A percentile compares a stretch with the other conserved stretches of the same genome.
These are phyloP conservation scores for Didymella glomerata DNA, from an alignment of 2,329 filamentous ascomycete species.

Conservation along the genomic window DNA sequence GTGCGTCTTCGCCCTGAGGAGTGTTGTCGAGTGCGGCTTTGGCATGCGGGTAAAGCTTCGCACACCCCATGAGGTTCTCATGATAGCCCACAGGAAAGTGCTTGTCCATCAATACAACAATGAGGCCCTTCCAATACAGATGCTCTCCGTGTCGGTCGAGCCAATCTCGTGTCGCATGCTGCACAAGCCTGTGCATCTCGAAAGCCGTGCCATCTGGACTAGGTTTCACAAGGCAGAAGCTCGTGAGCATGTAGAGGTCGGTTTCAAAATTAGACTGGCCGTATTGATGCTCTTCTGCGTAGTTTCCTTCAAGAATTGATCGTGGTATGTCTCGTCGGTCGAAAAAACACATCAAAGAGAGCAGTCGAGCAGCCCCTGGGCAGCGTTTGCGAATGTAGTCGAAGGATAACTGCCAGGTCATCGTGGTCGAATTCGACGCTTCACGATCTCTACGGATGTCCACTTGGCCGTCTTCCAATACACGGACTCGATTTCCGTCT, in stretches of 20 bases:
- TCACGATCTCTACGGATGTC: slow-evolving; percentile 4
- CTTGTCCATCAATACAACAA: no score
- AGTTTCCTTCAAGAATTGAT: slow-evolving; percentile 31
- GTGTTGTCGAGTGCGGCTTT: no score
- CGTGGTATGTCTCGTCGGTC: slow-evolving; percentile 28
- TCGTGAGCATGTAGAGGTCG: slow-evolving; percentile 26
- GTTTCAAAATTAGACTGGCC: slow-evolving; percentile 26
- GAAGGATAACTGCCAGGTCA: slow-evolving; percentile 49
- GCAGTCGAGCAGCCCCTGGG: slow-evolving; percentile 51
- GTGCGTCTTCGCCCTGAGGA: no score
- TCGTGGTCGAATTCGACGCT: slow-evolving; percentile 37
- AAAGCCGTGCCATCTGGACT: slow-evolving; percentile 16
- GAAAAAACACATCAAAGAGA: slow-evolving; percentile 51
- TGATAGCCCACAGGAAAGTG: no score
- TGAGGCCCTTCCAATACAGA: no score
- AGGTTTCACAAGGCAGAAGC: slow-evolving; percentile 26
- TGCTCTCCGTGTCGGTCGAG: no score
- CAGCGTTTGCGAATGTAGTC: slow-evolving; percentile 46
- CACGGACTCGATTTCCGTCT: not conserved
- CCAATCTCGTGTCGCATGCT: not conserved
- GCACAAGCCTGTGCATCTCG: slow-evolving; percentile 35
- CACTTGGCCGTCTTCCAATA: not conserved
- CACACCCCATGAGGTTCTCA: no score
- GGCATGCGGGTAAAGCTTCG: no score
- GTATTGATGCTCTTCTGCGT: slow-evolving; percentile 6